Evolutionary conservation across 805 yeast genomes (phyloP).

Genomic region (Cyberlindnera nakhonratchasimensis): DNA sequence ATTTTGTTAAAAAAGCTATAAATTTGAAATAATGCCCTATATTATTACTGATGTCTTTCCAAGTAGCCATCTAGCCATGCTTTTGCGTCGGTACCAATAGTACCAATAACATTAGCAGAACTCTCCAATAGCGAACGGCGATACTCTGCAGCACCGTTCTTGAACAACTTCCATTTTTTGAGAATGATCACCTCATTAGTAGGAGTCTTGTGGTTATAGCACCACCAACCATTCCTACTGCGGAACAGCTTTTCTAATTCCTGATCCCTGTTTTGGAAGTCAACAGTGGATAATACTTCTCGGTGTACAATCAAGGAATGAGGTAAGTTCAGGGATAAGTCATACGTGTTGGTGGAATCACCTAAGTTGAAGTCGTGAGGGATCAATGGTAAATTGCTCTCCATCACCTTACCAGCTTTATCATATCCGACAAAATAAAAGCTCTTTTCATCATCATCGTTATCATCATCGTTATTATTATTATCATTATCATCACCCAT

Average conservation of each 20-base stretch:
- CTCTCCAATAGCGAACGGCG: slow-evolving; percentile 17
- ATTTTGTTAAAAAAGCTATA: not conserved
- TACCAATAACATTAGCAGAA: slow-evolving; percentile 20
- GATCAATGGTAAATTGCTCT: slow-evolving; percentile 21
- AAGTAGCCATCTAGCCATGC: slow-evolving; percentile 21
- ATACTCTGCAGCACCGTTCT: slow-evolving; percentile 1
- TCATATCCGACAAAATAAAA: slow-evolving; percentile 21
- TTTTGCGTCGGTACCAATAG: slow-evolving; percentile 24
- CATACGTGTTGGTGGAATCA: slow-evolving; percentile 14
- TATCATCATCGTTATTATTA: no score
- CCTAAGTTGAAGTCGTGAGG: slow-evolving; percentile 13
- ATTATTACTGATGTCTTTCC: not conserved
- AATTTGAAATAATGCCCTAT: no score
- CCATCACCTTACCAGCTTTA: slow-evolving; percentile 1
- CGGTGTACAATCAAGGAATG: slow-evolving; percentile 20
- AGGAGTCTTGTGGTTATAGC: slow-evolving; percentile 11
- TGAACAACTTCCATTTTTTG: slow-evolving; percentile 18
- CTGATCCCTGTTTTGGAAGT: slow-evolving; percentile 1
- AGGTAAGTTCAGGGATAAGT: slow-evolving; percentile 9
- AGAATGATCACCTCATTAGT: slow-evolving; percentile 15
- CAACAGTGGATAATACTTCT: slow-evolving; percentile 15
- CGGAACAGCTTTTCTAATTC: slow-evolving; percentile 20
- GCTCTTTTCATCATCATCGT: slow-evolving; percentile 3
- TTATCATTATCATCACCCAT: no score
- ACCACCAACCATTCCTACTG: slow-evolving; percentile 27